Base-by-base conservation (phyloP, 208 protist species). In the Acanthamoeba quina region DNA sequence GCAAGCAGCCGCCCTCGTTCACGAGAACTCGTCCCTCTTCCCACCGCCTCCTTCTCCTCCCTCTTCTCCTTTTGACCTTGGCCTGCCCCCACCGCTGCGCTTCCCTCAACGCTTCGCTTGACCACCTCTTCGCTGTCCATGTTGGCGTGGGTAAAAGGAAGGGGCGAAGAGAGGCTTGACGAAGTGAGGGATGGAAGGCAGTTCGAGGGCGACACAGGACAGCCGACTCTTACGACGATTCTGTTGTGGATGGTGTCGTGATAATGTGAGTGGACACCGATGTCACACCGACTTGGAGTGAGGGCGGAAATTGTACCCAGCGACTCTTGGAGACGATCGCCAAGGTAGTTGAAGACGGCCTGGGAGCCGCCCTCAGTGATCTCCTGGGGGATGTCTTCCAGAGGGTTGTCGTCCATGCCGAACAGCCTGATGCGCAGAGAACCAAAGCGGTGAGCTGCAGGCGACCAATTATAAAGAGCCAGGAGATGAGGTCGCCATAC, bases 361-460 rank as follows among this genome's bases (percentile, higher is more conserved):
- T 93, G 89, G 26, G 89, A 93, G 41, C 89, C 89, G 24, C 70
- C 89, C 66, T 93, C 89, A 1, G 89, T 93, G 44, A 93, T 83
- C 64, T 93, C 70, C 37, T 34, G 72, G 19, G 89, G 89, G 5
- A 93, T 93, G 52, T 83, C 89, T 10, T 93, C 89, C 47, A 93
- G 64, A 41, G 89, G 89, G 21, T 93, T 93, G 64, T 93, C 89
- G 72, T 93, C 89, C 64, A 93, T 93, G 72, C 89, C 89, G 52
- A 93, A 93, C 56, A 93, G 47, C 66, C 72, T 85, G 44, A 15
- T 49, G 41, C 37, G 52, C 13, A 56, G 49, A 10, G 13, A 17
- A 3, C 15, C 49, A 54, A 54, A 54, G 49, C 49, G 13, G 49
- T 54, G 49, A 54, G 49, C 49, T 10, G 49, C 49, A 17, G 49